Conservation (phyloP, 1,139 yeast species). For the Yamadazyma atlantica region DNA sequence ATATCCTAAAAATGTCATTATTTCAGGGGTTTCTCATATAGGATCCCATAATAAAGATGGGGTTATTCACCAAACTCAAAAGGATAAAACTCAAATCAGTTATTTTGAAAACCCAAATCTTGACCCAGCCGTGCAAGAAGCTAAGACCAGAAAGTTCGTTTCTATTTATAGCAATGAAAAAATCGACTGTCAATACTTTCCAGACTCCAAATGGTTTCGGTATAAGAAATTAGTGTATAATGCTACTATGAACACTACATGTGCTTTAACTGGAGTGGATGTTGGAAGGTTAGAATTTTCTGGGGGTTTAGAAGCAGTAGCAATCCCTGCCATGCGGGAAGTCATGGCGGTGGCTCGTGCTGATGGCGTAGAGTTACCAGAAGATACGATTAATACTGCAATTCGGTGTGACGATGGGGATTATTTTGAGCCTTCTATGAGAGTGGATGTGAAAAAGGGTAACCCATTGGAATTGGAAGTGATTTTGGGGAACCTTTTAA, state of each 20-base stretch:
- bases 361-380: slow-evolving; percentile 16
- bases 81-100: slow-evolving; percentile 28
- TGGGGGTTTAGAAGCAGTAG: not conserved
- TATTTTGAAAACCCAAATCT: slow-evolving; percentile 15
- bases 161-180: slow-evolving; percentile 22
- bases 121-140: slow-evolving; percentile 4
- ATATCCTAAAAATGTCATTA: slow-evolving; percentile 10
- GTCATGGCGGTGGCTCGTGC: slow-evolving; percentile 20
- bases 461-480: slow-evolving; percentile 34
- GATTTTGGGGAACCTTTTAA: slow-evolving; percentile 26
- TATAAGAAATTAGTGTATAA: slow-evolving; percentile 39
- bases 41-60: slow-evolving; percentile 25
- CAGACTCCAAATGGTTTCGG: slow-evolving; percentile 20
- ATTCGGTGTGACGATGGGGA: slow-evolving; percentile 17
- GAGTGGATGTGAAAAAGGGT: slow-evolving; percentile 30
- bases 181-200: slow-evolving; percentile 18
- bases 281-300: slow-evolving; percentile 21
- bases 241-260: slow-evolving; percentile 33
- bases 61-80: slow-evolving; percentile 21
- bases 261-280: slow-evolving; percentile 30
- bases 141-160: slow-evolving; percentile 16
- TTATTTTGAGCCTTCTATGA: slow-evolving; percentile 34
- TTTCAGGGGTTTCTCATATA: slow-evolving; percentile 29
- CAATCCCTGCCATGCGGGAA: slow-evolving; percentile 27
- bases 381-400: slow-evolving; percentile 16